These are phyloP conservation scores for Fraxinus americana DNA, from an alignment of 257 asterid genomes.

Conservation along the genomic window DNA sequence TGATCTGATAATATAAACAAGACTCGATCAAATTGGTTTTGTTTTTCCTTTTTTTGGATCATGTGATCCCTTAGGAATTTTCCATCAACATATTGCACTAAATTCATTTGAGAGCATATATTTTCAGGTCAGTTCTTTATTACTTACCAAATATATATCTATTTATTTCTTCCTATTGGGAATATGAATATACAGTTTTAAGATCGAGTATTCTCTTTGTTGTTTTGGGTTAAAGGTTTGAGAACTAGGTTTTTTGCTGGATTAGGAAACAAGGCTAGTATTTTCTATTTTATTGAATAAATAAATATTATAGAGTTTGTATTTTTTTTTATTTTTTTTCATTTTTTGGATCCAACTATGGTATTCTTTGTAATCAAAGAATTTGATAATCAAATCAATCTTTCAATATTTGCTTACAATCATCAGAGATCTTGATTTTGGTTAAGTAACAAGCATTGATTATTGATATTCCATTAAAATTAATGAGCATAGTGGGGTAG, in stretches of 20 bases:
- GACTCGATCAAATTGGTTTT: background rate
- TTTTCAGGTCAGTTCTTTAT: slow-evolving; percentile 28
- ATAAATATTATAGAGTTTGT: too few relatives aligned
- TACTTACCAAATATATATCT: background rate
- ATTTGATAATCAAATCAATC: background rate
- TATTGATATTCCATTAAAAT: too few relatives aligned
- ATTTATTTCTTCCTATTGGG: background rate
- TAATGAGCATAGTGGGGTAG: background rate
- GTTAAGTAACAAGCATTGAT: background rate
- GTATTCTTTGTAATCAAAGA: background rate
- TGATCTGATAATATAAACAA: slow-evolving; percentile 34
- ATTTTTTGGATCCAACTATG: too few relatives aligned
- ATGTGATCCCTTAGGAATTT: slow-evolving; percentile 61
- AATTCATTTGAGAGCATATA: background rate
- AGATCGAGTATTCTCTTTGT: background rate
- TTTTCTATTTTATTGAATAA: background rate
- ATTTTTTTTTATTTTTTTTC: too few relatives aligned
- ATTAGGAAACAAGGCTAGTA: too few relatives aligned
- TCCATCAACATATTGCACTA: slow-evolving; percentile 38
- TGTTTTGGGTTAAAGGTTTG: background rate
- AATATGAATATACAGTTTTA: background rate
- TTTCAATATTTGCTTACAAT: background rate
- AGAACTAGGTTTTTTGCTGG: background rate
- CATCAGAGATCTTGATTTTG: background rate
- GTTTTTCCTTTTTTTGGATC: slow-evolving; percentile 28